Evolutionary conservation across 805 yeast species (phyloP), one percentile per base, ranked within the genome.

Genomic region (Saccharomycopsis fermentans): DNA sequence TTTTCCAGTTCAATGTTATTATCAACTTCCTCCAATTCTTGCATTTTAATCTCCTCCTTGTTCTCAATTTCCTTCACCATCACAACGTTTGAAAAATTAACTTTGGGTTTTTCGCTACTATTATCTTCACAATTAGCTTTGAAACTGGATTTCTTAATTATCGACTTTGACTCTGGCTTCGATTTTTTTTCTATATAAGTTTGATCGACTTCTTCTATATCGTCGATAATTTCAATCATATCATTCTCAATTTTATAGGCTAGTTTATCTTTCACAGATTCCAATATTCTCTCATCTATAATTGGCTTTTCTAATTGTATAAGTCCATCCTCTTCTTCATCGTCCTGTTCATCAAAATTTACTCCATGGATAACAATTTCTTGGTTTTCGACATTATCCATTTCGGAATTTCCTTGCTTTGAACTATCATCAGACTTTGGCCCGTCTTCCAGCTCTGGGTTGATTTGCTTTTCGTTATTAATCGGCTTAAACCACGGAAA

Each of bases 401-500:
- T 24, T 29, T 19, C 29, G 2, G 52, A 56, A 24, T 35, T 27
- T 14, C 39, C 47, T 14, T 39, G 26, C 5, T 47, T 35, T 34
- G 6, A 14, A 14, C 19, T 32, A 12, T 54, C 19, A 19, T 54
- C 47, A 11, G 26, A 19, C 19, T 27, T 52, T 2, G 55, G 6
- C 11, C 6, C 36, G 36, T 17, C 29, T 17, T 54, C 58, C 8
- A 9, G 2, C 8, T 32, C 35, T 32, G 8, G 35, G 35, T 32
- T 32, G 8, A 21, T 29, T 6, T 54, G 19, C 17, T 14, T 52
- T 26, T n/a, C 51, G 26, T 19, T 55, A n/a, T 36, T 35, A 32
- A 14, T n/a, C 12, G 54, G n/a, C 39, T 37, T 50, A 8, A 61
- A 17, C 63, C 63, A 61, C 14, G 62, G 63, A 35, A 61, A 61